A percentile compares a stretch with the other conserved stretches of the same genome.
Conservation (phyloP, 257 asterid species). For the Rauvolfia tetraphylla region DNA sequence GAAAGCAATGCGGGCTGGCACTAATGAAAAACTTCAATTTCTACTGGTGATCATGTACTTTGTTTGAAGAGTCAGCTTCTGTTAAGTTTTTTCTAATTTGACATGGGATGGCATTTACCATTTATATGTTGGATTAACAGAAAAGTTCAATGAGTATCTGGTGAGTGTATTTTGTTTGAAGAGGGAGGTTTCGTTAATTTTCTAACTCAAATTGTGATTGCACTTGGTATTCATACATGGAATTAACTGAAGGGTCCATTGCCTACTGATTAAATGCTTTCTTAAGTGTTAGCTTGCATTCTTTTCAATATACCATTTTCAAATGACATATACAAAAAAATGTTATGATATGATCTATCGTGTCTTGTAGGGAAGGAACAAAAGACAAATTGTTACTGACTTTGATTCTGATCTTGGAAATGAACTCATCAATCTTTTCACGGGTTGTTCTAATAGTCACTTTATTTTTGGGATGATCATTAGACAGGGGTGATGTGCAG, state of each 20-base stretch:
- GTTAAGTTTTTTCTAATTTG: background rate
- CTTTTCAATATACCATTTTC: background rate
- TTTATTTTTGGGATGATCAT: background rate
- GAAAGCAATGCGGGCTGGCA: too few species aligned
- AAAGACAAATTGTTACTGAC: background rate
- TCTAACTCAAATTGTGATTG: background rate
- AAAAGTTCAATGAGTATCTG: background rate
- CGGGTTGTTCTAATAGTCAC: background rate
- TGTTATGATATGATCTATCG: background rate
- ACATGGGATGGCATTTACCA: background rate
- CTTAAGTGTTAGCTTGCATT: background rate
- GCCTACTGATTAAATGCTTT: background rate
- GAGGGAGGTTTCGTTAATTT: background rate
- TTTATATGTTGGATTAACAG: background rate
- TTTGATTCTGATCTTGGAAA: background rate
- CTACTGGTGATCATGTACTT: too few species aligned
- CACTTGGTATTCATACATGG: too few species aligned
- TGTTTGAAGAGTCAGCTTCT: background rate
- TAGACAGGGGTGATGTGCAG: conserved; percentile 93
- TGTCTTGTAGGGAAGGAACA: background rate
- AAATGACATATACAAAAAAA: background rate
- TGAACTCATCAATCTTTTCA: background rate
- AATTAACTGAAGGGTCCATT: background rate
- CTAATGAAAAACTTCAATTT: too few species aligned
- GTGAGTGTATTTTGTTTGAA: background rate